Base-by-base conservation (phyloP, 2,329 filamentous ascomycete species). In the Neopestalotiopsis rosae region DNA sequence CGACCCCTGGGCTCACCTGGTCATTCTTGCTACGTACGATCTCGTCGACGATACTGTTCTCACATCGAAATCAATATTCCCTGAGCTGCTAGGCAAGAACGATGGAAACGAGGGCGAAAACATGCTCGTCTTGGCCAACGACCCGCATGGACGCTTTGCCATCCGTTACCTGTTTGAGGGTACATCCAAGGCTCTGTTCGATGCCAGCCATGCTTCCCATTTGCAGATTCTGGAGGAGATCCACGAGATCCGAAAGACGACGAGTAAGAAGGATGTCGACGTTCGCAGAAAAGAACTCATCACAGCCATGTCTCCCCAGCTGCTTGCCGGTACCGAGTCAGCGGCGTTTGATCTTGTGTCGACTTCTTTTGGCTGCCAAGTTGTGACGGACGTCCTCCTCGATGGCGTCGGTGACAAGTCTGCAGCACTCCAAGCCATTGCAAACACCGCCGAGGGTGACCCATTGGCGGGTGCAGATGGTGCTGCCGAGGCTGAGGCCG, bases 21-120 rank as follows among this genome's bases (percentile, higher is more conserved):
- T 98, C 67, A 89, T 99, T 42, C 86, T 98, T 67, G 88, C 94
- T 1, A 94, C 94, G 1, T 94, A 95, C 78, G 96, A 98, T 75
- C 91, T 97, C 63, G 90, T 97, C 63, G 96, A 99, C 75, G 96
- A 99, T 79, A 99, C 96, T 10, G 95, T 97, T 72, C 86, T 97
- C 76, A 93, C 90, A 3, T 87, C 90, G 65, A 98, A 97, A 83
- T 87, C 92, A 40, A 92, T 99, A 72, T 94, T 97, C 80, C 87
- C 93, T 0, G 95, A 98, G 80, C 85, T 99, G 13, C 82, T 98
- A 20, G 93, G 91, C 71, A 92, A 93, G 76, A 89, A 90, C 70
- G 85, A 87, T 30, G 85, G 90, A 67, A 86, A 87, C 68, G 85
- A 90, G 42, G 83, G 87, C 2, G 88, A 92, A 73, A 92, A 91